Evolutionary conservation across 176 grass and related monocot species (phyloP), one percentile per base, ranked within the genome.

Genomic region (Phyllostachys edulis): DNA sequence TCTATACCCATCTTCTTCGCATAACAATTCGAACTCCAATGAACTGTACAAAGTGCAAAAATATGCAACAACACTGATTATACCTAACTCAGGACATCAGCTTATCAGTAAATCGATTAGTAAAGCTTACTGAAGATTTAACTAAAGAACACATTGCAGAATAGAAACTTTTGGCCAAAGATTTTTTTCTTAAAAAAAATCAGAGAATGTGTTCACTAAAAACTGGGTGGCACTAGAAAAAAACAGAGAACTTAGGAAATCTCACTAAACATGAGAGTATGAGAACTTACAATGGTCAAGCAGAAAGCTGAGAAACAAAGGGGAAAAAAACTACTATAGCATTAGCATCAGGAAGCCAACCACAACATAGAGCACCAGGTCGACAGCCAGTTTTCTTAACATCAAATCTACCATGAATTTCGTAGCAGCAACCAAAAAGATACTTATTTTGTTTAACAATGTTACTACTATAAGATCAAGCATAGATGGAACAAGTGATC

Each of bases 21-120:
- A 51, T 6, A 55, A 82, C 5, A 69, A 69, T 50, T 54, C 36
- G 50, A 86, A 89, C 59, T 27, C 8, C 12, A 83, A 79, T 67
- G 7, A 42, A 79, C 14, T 46, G 49, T 38, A 80, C 24, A 26
- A 63, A 45, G 16, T 27, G 41, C 56, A 80, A 13, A 78, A 18
- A 50, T 75, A 9, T 42, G 36, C 29, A 87, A 46, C 10, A 75
- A 2, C 17, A 39, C 13, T 69, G 42, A 59, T 80, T 27, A 54
- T 51, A 59, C 41, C 26, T 37, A 75, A 69, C n/a, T 45, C n/a
- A 69, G 16, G 11, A 42, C 10, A 62, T 39, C 21, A 49, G 4
- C 49, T 29, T n/a, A 73, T 18, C 5, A 60, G 1, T 9, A 39
- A 59, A 56, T 52, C 29, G 23, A 20, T 34, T 7, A 41, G 12